These are phyloP conservation scores for Tylopilus rubrobrunneus DNA, from an alignment of 768 basidiomycete species.

Conservation along the genomic window DNA sequence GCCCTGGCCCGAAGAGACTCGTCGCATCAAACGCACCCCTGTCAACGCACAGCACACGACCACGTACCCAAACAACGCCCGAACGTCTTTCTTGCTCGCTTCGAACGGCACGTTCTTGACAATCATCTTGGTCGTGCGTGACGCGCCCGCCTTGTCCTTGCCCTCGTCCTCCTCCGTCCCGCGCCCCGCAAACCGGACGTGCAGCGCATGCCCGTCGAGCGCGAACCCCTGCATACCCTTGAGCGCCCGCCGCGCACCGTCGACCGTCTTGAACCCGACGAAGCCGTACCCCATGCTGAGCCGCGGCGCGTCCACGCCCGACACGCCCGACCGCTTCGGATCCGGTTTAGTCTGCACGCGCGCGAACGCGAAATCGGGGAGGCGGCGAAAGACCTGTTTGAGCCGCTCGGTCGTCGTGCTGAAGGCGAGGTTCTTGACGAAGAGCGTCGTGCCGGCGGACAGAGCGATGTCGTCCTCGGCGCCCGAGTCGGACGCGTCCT, in stretches of 20 bases:
- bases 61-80: conserved; percentile 82
- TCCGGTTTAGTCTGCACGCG: conserved; percentile 90
- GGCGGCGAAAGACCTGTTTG: conserved; percentile 59
- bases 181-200: conserved; percentile 83
- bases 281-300: conserved; percentile 98
- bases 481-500: conserved; percentile 29
- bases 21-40: background rate
- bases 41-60: background rate
- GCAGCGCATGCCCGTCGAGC: conserved; percentile 82
- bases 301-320: conserved; percentile 38
- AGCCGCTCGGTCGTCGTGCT: conserved; percentile 79
- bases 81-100: conserved; percentile 87
- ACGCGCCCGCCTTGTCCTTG: conserved; percentile 41
- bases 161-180: conserved; percentile 57
- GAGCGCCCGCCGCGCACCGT: conserved; percentile 70
- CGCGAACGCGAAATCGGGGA: conserved; percentile 82
- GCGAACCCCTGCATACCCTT: conserved; percentile 77
- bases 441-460: conserved; percentile 78
- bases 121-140: conserved; percentile 86
- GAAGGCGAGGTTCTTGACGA: conserved; percentile 95
- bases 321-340: conserved; percentile 54
- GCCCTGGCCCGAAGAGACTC: conserved; percentile 49
- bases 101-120: conserved; percentile 99
- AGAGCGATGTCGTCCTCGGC: conserved; percentile 40
- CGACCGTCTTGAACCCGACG: conserved; percentile 77